phyloP scores from a whole-genome alignment of 2,329 filamentous ascomycete genomes.

The Diaporthe longicolla region DNA sequence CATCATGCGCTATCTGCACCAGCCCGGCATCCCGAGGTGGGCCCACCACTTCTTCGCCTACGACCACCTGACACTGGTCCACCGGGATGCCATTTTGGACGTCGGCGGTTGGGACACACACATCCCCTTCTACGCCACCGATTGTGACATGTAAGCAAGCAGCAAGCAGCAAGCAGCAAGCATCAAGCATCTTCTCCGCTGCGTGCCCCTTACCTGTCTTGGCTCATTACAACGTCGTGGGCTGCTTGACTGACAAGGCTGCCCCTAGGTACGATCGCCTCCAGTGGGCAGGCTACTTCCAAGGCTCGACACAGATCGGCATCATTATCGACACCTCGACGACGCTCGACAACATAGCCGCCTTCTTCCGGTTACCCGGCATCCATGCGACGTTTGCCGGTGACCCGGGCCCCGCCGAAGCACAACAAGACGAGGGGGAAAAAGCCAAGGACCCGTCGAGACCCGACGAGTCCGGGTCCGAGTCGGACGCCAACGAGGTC shows the following conservation, averaged over 20 bases:
- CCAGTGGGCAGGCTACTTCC: conserved; percentile 58
- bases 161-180: conserved; percentile 10
- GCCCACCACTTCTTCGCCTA: conserved; percentile 64
- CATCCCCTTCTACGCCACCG: conserved; percentile 65
- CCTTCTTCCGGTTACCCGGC: conserved; percentile 57
- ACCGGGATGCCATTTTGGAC: conserved; percentile 59
- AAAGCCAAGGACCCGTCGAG: conserved; percentile 46
- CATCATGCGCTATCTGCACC: conserved; percentile 52
- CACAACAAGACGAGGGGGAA: conserved; percentile 45
- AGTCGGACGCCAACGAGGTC: conserved; percentile 52
- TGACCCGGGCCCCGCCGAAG: conserved; percentile 50
- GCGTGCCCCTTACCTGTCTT: background rate
- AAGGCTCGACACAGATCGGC: conserved; percentile 55
- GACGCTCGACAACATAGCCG: conserved; percentile 59
- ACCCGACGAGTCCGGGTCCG: conserved; percentile 46
- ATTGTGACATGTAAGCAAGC: conserved; percentile 58
- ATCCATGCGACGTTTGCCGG: conserved; percentile 51
- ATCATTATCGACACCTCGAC: conserved; percentile 59
- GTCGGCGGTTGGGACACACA: conserved; percentile 65
- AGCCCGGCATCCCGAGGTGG: conserved; percentile 57
- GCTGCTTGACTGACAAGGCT: conserved; percentile 6
- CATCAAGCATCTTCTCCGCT: background rate
- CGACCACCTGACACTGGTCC: conserved; percentile 66
- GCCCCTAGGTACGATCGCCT: conserved; percentile 53
- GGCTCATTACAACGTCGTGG: background rate